Evolutionary conservation across 805 yeast species (phyloP).

Genomic region (Nakazawaea ishiwadae): DNA sequence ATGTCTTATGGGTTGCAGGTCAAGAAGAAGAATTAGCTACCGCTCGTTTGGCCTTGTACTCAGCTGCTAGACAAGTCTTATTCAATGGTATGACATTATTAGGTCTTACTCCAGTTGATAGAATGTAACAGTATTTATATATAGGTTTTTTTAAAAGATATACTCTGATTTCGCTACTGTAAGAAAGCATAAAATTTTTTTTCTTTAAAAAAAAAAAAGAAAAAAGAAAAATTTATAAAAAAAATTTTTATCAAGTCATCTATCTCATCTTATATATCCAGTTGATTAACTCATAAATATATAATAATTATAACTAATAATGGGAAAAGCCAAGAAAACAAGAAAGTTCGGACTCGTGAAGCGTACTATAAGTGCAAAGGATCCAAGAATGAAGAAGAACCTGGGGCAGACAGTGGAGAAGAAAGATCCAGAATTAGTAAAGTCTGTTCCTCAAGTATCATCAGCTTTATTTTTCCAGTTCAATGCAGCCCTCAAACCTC

Average conservation of each 20-base stretch:
- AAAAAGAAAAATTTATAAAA: background rate
- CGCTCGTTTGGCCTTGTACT: constrained; percentile 89
- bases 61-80: constrained; percentile 85
- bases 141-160: too few species aligned
- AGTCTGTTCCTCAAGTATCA: constrained; percentile 86
- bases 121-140: constrained; percentile 60
- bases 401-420: constrained; percentile 32
- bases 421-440: constrained; percentile 74
- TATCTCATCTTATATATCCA: background rate
- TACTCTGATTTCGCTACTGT: background rate
- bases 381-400: constrained; percentile 50
- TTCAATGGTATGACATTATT: constrained; percentile 84
- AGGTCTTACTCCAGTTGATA: constrained; percentile 96
- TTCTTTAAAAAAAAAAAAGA: background rate
- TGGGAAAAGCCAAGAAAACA: constrained; percentile 98
- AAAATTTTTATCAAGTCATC: background rate
- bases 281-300: background rate
- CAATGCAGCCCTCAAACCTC: constrained; percentile 94
- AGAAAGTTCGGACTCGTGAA: constrained; percentile 94
- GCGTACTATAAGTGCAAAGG: constrained; percentile 72
- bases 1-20: constrained; percentile 94
- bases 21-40: constrained; percentile 81
- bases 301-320: too few species aligned
- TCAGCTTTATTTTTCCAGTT: constrained; percentile 93
- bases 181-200: background rate